These are phyloP conservation scores for Taxawa tesnikishii DNA, from an alignment of 2,329 filamentous ascomycete species.

Conservation along the genomic window DNA sequence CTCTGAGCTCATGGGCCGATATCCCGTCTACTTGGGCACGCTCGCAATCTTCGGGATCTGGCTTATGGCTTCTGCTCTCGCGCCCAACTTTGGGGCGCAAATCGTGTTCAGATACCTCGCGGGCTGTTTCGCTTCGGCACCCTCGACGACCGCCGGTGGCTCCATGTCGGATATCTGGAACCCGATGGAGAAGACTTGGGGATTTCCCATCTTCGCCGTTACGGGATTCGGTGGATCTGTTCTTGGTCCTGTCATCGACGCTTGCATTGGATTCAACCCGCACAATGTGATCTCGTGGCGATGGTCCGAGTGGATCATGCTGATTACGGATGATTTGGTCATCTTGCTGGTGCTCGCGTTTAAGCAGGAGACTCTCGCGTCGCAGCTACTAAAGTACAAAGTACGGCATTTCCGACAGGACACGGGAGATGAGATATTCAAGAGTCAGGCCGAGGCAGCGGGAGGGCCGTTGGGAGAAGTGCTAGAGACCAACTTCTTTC, in stretches of 20 bases:
- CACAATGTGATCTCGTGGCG: slow-evolving; percentile 17
- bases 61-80: slow-evolving; percentile 5
- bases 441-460: slow-evolving; percentile 26
- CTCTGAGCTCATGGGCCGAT: slow-evolving; percentile 3
- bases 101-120: slow-evolving; percentile 8
- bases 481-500: slow-evolving; percentile 7
- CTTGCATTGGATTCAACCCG: slow-evolving; percentile 8
- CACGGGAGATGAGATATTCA: slow-evolving; percentile 26
- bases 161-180: slow-evolving; percentile 9
- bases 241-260: slow-evolving; percentile 8
- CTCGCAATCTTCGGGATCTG: slow-evolving; percentile 1
- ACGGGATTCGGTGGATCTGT: slow-evolving; percentile 5
- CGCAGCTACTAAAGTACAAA: slow-evolving; percentile 16
- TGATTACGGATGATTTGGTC: slow-evolving; percentile 5
- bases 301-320: slow-evolving; percentile 23
- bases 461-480: slow-evolving; percentile 9
- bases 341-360: slow-evolving; percentile 19
- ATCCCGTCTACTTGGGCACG: slow-evolving; percentile 2
- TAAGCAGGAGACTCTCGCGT: slow-evolving; percentile 35
- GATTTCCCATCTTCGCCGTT: slow-evolving; percentile 9
- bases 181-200: slow-evolving; percentile 3
- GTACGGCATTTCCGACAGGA: slow-evolving; percentile 14
- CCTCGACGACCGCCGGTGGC: slow-evolving; percentile 9
- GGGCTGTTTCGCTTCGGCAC: slow-evolving; percentile 6
- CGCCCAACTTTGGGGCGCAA: slow-evolving; percentile 7